Evolutionary conservation across 305 asterid species (phyloP).

Genomic region (Petunia hybrid): DNA sequence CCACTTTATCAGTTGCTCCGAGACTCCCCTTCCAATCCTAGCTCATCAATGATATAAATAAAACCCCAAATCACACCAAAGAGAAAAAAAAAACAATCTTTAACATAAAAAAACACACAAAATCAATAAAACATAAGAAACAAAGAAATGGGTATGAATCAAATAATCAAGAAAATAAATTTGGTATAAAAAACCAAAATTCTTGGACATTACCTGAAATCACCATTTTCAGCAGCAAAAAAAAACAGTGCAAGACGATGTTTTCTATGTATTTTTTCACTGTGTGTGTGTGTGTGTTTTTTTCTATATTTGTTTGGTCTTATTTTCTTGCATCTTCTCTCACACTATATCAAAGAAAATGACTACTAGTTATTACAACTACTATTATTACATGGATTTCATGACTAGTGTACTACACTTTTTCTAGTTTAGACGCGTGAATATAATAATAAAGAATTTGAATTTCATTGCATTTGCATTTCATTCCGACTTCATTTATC

Average conservation of each 20-base stretch:
- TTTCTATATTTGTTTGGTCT: slow-evolving; percentile 28
- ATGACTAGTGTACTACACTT: slow-evolving; percentile 50
- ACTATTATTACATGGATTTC: slow-evolving; percentile 60
- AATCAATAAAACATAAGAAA: not conserved
- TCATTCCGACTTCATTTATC: slow-evolving; percentile 72
- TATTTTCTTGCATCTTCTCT: not conserved
- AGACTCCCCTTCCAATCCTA: no score
- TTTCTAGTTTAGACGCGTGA: slow-evolving; percentile 66
- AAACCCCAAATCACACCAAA: not conserved
- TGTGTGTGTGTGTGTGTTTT: slow-evolving; percentile 20
- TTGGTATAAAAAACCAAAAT: slow-evolving; percentile 12
- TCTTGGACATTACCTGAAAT: slow-evolving; percentile 39
- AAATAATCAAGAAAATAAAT: not conserved
- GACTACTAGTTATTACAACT: slow-evolving; percentile 23
- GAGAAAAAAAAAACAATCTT: not conserved
- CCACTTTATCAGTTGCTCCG: no score
- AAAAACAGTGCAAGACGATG: not conserved
- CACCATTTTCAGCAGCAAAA: slow-evolving; percentile 22
- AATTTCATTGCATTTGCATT: slow-evolving; percentile 53
- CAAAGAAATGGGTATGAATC: not conserved
- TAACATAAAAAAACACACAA: not conserved
- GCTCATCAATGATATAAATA: no score
- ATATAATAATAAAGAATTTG: slow-evolving; percentile 58
- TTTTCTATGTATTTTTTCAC: not conserved
- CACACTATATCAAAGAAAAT: slow-evolving; percentile 34